Percentiles rank a stretch among this genome's conserved stretches.
These are phyloP conservation scores for Suhomyces chickasaworum DNA, from an alignment of 1,139 yeast species.

Conservation along the genomic window DNA sequence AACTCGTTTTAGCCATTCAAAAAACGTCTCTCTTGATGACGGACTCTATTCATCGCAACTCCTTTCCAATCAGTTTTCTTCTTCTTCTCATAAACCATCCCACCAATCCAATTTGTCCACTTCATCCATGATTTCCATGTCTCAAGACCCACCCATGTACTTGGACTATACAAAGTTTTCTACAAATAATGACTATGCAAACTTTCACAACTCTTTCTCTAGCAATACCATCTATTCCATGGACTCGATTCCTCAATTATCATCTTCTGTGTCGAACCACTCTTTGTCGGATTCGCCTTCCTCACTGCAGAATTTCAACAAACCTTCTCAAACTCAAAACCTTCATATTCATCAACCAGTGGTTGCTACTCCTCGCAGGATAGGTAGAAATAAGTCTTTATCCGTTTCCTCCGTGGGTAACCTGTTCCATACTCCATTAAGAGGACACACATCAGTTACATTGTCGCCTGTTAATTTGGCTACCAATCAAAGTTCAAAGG, in stretches of 20 bases:
- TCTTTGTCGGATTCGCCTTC: slow-evolving; percentile 38
- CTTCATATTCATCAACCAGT: slow-evolving; percentile 18
- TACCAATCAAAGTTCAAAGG: slow-evolving; percentile 24
- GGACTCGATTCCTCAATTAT: slow-evolving; percentile 45
- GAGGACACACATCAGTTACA: slow-evolving; percentile 18
- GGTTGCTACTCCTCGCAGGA: slow-evolving; percentile 33
- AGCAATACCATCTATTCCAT: slow-evolving; percentile 46
- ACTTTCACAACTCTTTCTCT: slow-evolving; percentile 30
- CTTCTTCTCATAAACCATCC: slow-evolving; percentile 4
- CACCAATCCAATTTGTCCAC: slow-evolving; percentile 25
- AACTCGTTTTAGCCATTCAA: slow-evolving; percentile 22
- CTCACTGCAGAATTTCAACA: slow-evolving; percentile 17
- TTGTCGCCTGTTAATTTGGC: slow-evolving; percentile 31
- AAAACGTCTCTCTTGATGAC: slow-evolving; percentile 33
- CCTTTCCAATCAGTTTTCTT: slow-evolving; percentile 6
- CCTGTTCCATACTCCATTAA: slow-evolving; percentile 35
- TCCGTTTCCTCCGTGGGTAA: slow-evolving; percentile 29
- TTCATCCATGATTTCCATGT: slow-evolving; percentile 23
- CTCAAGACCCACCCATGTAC: slow-evolving; percentile 20
- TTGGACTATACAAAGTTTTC: slow-evolving; percentile 4
- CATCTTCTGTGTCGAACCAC: slow-evolving; percentile 39
- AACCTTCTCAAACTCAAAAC: slow-evolving; percentile 16
- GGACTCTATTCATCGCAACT: slow-evolving; percentile 20
- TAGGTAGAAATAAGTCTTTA: slow-evolving; percentile 35
- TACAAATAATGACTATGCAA: slow-evolving; percentile 3